These are phyloP conservation scores for Cyberlindnera suaveolens DNA, from an alignment of 805 yeast genomes.

Conservation along the genomic window DNA sequence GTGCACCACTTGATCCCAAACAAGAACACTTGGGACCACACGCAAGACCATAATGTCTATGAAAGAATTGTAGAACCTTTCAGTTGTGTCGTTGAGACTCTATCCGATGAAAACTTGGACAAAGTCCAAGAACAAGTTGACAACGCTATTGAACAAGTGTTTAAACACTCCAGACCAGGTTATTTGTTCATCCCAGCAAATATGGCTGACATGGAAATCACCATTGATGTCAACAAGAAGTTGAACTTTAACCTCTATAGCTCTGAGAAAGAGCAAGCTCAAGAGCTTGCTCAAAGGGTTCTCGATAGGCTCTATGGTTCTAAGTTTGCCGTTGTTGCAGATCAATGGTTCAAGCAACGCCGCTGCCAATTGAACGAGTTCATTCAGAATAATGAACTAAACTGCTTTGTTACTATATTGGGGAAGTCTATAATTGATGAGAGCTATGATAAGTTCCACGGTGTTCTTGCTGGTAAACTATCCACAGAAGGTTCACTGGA, in stretches of 20 bases:
- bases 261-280: conserved; percentile 22
- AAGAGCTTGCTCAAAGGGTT: conserved; percentile 36
- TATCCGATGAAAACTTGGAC: conserved; percentile 39
- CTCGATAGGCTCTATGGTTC: conserved; percentile 40
- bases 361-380: conserved; percentile 39
- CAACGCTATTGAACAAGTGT: conserved; percentile 42
- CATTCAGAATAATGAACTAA: conserved; percentile 28
- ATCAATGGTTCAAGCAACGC: conserved; percentile 58
- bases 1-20: conserved; percentile 50
- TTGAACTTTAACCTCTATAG: conserved; percentile 23
- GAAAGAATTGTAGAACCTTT: conserved; percentile 49
- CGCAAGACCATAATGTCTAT: conserved; percentile 54
- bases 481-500: conserved; percentile 40
- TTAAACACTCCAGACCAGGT: conserved; percentile 58
- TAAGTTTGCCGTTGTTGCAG: conserved; percentile 67
- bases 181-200: conserved; percentile 65
- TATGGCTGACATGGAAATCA: conserved; percentile 33
- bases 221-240: conserved; percentile 25
- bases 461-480: conserved; percentile 59
- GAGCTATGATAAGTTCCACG: conserved; percentile 48
- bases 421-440: conserved; percentile 30
- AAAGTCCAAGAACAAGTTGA: conserved; percentile 56
- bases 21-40: conserved; percentile 34
- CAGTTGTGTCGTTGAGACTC: conserved; percentile 46
- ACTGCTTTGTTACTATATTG: conserved; percentile 9